Percentiles rank a stretch among this genome's conserved stretches.
These are phyloP conservation scores for Chlorencoelia australis DNA, from an alignment of 2,329 filamentous ascomycete genomes.

Conservation along the genomic window DNA sequence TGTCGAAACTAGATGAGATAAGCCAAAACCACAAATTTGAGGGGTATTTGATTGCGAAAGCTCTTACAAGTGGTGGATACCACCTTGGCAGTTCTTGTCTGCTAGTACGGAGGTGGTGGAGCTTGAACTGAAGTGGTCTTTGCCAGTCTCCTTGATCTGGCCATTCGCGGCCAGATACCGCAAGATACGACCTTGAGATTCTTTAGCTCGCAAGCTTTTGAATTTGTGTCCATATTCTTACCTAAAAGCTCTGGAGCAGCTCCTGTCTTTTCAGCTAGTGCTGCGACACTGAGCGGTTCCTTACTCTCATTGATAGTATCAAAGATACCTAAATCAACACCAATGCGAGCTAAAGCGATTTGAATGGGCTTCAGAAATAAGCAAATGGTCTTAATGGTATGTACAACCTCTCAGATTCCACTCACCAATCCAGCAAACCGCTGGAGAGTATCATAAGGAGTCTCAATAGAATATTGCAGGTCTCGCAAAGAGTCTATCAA, in stretches of 20 bases:
- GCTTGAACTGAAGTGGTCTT: slow-evolving; percentile 25
- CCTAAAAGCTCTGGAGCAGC: slow-evolving; percentile 22
- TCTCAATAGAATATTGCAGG: slow-evolving; percentile 4
- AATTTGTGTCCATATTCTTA: neutral
- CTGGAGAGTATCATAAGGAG: slow-evolving; percentile 4
- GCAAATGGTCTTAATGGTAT: neutral
- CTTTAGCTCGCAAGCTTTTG: neutral
- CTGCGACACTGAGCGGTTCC: slow-evolving; percentile 8
- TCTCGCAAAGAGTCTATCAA: slow-evolving; percentile 4
- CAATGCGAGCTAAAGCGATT: slow-evolving; percentile 3
- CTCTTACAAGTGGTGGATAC: slow-evolving; percentile 18
- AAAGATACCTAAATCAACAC: slow-evolving; percentile 16
- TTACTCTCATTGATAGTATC: slow-evolving; percentile 10
- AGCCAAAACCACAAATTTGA: neutral
- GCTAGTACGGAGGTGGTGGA: slow-evolving; percentile 23
- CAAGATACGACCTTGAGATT: slow-evolving; percentile 22
- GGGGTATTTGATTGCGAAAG: neutral
- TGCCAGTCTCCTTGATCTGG: slow-evolving; percentile 22
- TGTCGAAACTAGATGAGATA: slow-evolving; percentile 11
- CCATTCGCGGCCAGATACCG: slow-evolving; percentile 27
- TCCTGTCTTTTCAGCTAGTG: slow-evolving; percentile 18
- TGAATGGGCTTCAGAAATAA: slow-evolving; percentile 1
- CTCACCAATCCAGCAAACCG: slow-evolving; percentile 1
- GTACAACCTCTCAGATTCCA: neutral
- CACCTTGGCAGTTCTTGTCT: slow-evolving; percentile 21